Evolutionary conservation across 352 stramenopile genomes (phyloP), one percentile per base, ranked within the genome.

Genomic region (Phytopythium kandeliae): DNA sequence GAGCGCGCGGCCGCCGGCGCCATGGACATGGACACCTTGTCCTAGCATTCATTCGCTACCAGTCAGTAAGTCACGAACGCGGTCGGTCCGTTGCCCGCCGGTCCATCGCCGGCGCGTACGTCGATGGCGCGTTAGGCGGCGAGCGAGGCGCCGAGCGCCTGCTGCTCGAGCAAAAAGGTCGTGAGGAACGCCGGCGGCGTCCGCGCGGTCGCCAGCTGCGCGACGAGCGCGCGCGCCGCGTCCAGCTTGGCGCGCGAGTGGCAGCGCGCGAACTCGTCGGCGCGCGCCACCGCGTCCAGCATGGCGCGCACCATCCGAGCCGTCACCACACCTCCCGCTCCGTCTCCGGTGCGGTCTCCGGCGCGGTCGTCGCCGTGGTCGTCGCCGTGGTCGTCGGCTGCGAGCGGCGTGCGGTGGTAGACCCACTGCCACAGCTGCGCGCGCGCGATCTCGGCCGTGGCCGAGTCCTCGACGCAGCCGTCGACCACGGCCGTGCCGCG

Each of bases 381-480:
- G 28, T 31, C 28, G 4, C 9, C 28, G 28, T 31, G 4, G 4
- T 9, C 28, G 28, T 31, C 28, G 28, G 28, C 9, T 7, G 11
- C 31, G 7, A 87, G 63, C 26, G 69, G 51, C 15, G 84, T 74
- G 17, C 55, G 67, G 62, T 91, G 74, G 52, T 76, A 60, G 10
- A 88, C 68, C 79, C 79, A 89, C 55, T 90, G 79, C 79, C 90
- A 97, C 54, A 98, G 85, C 60, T 98, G 91, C 11, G 85, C 90
- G 30, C 93, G 80, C 28, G 86, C 96, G 50, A 98, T 97, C 75
- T 98, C 91, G 6, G 93, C 92, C 0, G 91, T 98, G 41, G 93
- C 93, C 19, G 91, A 95, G 73, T 98, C 91, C 71, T 98, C 93
- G 60, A 98, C 91, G 42, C 89, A 90, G 54, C 93, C 81, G 58